Evolutionary conservation across 345 rosid species (phyloP).

Genomic region (Clausena lansium): DNA sequence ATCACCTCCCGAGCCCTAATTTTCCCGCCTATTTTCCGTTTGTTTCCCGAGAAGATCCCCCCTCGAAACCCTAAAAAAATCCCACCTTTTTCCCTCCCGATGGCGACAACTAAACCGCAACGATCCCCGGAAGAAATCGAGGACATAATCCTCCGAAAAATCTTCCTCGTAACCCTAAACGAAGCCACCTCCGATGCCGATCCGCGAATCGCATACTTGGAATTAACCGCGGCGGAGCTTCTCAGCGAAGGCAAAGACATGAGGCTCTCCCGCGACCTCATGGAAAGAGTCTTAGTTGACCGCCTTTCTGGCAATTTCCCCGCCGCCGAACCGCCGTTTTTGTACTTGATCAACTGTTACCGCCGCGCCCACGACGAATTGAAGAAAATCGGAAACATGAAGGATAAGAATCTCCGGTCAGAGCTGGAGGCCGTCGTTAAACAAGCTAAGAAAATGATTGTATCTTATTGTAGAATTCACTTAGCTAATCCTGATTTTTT

Average conservation of each 20-base stretch:
- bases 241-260: conserved; percentile 85
- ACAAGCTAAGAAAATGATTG: conserved; percentile 65
- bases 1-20: neutral
- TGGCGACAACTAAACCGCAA: conserved; percentile 66
- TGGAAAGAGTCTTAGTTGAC: conserved; percentile 79
- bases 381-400: conserved; percentile 78
- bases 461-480: conserved; percentile 77
- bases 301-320: conserved; percentile 75
- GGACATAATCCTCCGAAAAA: conserved; percentile 84
- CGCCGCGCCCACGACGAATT: conserved; percentile 77
- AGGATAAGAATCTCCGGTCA: conserved; percentile 62
- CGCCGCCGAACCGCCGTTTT: conserved; percentile 54
- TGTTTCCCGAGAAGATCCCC: conserved; percentile 7
- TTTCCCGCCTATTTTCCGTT: neutral
- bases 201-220: conserved; percentile 60
- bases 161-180: conserved; percentile 59
- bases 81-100: neutral
- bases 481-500: conserved; percentile 63
- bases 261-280: conserved; percentile 61
- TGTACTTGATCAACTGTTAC: conserved; percentile 73
- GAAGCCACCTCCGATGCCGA: conserved; percentile 43
- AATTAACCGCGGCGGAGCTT: conserved; percentile 87
- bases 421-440: conserved; percentile 64
- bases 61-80: neutral
- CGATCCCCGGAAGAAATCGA: conserved; percentile 77